Base-by-base conservation (phyloP, 2,329 filamentous ascomycete species). In the Plenodomus biglobosus region DNA sequence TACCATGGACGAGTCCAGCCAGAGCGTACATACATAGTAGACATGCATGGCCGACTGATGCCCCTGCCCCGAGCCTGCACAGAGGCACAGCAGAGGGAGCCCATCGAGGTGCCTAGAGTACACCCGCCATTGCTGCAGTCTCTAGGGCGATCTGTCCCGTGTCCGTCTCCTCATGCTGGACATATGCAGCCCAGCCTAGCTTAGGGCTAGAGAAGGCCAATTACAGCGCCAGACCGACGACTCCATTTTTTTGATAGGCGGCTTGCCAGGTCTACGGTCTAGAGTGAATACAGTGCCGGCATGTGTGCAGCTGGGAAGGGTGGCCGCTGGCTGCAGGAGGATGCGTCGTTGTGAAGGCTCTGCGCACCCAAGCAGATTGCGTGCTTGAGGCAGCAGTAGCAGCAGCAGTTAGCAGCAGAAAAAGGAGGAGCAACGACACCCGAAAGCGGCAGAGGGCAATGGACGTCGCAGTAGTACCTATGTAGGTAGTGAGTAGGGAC, bases 131-230 rank as follows among this genome's bases (percentile, higher is more conserved):
- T n/a, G 17, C 15, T 36, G 17, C 32, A n/a, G 15, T 36, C 32
- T 37, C 13, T 10, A 37, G 35, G n/a, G n/a, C n/a, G n/a, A n/a
- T 37, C 35, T 59, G 64, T 73, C 72, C 69, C 68, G 71, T 74
- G 69, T 68, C 66, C 59, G 61, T 53, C 59, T 63, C 44, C 59
- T 66, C 61, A 73, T 75, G 73, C 70, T 58, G 62, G 60, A 50
- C 52, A 56, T 46, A 59, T 65, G 64, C 64, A 64, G 55, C 48
- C 55, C 42, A 45, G 40, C 40, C 50, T 64, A 63, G 63, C 46
- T 53, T 32, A 41, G 44, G 52, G 38, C 53, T 48, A 50, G 42
- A 22, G 24, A 35, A 42, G 53, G 54, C 64, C 63, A 68, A 65
- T 65, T 46, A 48, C 56, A 59, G 41, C 40, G 62, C 56, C 55